Evolutionary conservation across 2,329 filamentous ascomycete genomes (phyloP), one percentile per base, ranked within the genome.

Genomic region (Akanthomyces muscarius): DNA sequence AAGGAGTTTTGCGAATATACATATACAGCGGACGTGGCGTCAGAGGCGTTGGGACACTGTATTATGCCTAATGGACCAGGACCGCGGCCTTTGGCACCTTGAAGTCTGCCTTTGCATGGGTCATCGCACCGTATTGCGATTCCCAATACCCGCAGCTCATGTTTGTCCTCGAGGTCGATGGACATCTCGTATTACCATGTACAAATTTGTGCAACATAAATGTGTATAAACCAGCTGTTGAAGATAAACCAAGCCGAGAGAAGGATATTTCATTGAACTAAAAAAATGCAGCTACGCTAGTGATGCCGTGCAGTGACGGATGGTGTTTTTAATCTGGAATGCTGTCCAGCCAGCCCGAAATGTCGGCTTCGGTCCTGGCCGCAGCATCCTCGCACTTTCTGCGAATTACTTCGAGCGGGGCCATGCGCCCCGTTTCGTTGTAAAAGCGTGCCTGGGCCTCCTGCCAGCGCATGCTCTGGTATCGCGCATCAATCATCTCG

Each of bases 361-460:
- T 51, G 8, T 58, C 41, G 1, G 28, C 16, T 18, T 23, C 51
- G 11, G 25, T 45, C 33, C 56, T 25, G 1, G 13, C 38, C 21
- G 47, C 23, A 0, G 55, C 57, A 21, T 28, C 45, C 55, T 50
- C 74, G n/a, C 73, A 71, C 63, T 72, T 75, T 25, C 67, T 68
- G 47, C 72, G 72, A 52, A 81, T 72, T n/a, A 74, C 66, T 41
- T 74, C 71, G 8, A 76, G 66, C 1, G 76, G 73, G 0, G 80
- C 69, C 71, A 78, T 73, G 7, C 75, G 70, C 4, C 78, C 78
- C 0, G 78, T 80, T 51, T 69, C 74, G 63, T 80, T 79, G 68
- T 71, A 76, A 61, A 80, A 79, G 55, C 74, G 75, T 36, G 77
- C 75, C 65, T 81, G 78, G 69, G 80, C 75, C 64, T 79, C 74